Evolutionary conservation across 208 protist genomes (phyloP).

Genomic region (Angomonas ambiguus): DNA sequence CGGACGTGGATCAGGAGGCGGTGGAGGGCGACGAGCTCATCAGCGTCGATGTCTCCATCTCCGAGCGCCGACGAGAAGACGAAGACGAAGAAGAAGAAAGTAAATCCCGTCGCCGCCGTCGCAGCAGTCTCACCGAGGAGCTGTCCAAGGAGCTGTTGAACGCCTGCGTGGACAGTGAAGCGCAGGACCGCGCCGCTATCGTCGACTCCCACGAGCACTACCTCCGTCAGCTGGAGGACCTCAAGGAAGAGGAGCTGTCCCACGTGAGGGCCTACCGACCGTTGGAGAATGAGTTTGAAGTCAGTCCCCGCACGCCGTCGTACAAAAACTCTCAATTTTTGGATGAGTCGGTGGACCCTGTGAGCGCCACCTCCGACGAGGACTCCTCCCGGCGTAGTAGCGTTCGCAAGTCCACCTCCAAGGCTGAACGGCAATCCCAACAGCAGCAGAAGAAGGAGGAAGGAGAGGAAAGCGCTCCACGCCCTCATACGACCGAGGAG

Average conservation of each 20-base stretch:
- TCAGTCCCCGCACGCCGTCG: constrained; percentile 22
- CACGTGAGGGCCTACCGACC: constrained; percentile 26
- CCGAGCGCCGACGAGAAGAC: background rate
- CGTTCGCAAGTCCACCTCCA: constrained; percentile 10
- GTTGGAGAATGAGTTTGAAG: constrained; percentile 50
- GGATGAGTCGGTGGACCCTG: constrained; percentile 28
- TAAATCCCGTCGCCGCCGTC: background rate
- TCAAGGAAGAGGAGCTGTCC: constrained; percentile 35
- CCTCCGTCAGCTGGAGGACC: constrained; percentile 21
- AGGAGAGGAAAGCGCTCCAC: background rate
- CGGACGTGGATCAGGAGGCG: no score
- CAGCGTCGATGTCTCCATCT: background rate
- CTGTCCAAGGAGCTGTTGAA: background rate
- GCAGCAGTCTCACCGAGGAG: background rate
- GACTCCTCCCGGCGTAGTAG: constrained; percentile 26
- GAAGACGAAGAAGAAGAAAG: background rate
- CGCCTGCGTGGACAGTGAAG: constrained; percentile 15
- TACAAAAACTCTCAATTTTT: background rate
- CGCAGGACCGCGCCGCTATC: constrained; percentile 38
- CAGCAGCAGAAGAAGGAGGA: no score
- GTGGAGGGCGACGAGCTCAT: background rate
- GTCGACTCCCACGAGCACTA: constrained; percentile 30
- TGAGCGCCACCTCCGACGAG: constrained; percentile 71
- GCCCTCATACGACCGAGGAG: background rate
- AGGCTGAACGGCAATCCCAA: no score